Evolutionary conservation across 2,329 filamentous ascomycete species (phyloP), one percentile per base, ranked within the genome.

Genomic region (Phyllosticta citrichinensis): DNA sequence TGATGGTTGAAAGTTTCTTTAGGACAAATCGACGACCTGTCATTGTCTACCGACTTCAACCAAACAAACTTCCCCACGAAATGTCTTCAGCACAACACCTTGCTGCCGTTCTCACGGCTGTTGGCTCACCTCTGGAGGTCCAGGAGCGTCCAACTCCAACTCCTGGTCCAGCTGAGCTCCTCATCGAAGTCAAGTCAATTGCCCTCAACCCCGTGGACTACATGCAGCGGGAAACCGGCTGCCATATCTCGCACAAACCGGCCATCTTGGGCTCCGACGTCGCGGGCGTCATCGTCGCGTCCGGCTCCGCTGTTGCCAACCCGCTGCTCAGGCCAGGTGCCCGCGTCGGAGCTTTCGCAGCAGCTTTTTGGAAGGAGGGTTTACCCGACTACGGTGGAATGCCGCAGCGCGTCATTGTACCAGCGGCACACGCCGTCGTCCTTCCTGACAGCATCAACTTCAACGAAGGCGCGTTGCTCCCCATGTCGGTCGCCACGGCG

Each of bases 401-500:
- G 61, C 84, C 86, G 67, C 77, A 81, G 40, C 84, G 79, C 67
- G 73, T 79, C 10, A 40, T 64, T 3, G 60, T 67, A 1, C 63
- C 63, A 1, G 47, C 56, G 3, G 58, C 61, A 11, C 47, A 63
- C 52, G 68, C 67, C 2, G 62, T 67, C 1, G 56, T 64, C 8
- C 63, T 76, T 2, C 73, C 74, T 2, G 65, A 70, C 6, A 57
- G 24, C 17, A 62, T 64, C 11, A 1, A 25, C 9, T 20, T 55
- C 40, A 75, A 71, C 63, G 81, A 81, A 1, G 80, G 78, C 5
- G 83, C 82, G 0, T 68, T 85, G 2, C 79, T 82, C 0, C 80
- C 81, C 56, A 86, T 84, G 54, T 71, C 72, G 27, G 79, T 86
- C 30, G 86, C 83, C 68, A 82, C 87, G 66, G 73, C 81, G 5